A percentile compares a stretch with the other conserved stretches of the same genome.
Evolutionary conservation across 2,329 filamentous ascomycete species (phyloP).

Genomic region (Ophidiomyces ophidiicola): DNA sequence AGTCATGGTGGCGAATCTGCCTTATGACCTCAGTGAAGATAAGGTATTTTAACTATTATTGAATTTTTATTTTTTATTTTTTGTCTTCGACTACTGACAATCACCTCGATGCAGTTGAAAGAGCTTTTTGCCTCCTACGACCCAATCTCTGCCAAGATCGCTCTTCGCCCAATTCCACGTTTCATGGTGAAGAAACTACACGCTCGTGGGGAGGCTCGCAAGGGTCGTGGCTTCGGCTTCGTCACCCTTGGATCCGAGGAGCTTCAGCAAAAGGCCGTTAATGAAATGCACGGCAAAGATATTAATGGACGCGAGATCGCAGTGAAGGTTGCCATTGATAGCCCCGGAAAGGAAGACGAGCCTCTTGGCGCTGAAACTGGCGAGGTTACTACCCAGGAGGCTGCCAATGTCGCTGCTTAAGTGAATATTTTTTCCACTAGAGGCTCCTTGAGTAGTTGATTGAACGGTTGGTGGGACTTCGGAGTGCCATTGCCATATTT

Average conservation of each 20-base stretch:
- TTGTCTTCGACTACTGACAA: constrained; percentile 19
- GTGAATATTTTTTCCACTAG: neutral
- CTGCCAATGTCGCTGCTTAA: constrained; percentile 28
- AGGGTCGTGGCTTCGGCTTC: constrained; percentile 98
- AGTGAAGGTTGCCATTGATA: constrained; percentile 99
- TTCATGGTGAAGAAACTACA: constrained; percentile 99
- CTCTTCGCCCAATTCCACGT: constrained; percentile 91
- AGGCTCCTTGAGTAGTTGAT: neutral
- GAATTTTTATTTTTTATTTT: constrained; percentile 5
- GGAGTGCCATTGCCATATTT: neutral
- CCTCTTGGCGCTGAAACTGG: constrained; percentile 41
- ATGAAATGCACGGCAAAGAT: constrained; percentile 98
- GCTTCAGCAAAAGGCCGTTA: constrained; percentile 89
- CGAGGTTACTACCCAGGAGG: constrained; percentile 31
- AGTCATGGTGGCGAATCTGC: constrained; percentile 99
- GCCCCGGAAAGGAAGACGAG: constrained; percentile 94
- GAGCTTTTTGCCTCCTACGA: constrained; percentile 91
- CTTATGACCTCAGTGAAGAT: constrained; percentile 94
- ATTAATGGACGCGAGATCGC: constrained; percentile 98
- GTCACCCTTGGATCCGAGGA: constrained; percentile 93
- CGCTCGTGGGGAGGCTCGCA: constrained; percentile 92
- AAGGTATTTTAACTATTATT: no score
- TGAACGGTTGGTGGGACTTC: neutral
- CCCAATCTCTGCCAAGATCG: constrained; percentile 93
- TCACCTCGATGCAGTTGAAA: constrained; percentile 56